Conservation (phyloP, 331 rosid species). For the Malus hybrid region DNA sequence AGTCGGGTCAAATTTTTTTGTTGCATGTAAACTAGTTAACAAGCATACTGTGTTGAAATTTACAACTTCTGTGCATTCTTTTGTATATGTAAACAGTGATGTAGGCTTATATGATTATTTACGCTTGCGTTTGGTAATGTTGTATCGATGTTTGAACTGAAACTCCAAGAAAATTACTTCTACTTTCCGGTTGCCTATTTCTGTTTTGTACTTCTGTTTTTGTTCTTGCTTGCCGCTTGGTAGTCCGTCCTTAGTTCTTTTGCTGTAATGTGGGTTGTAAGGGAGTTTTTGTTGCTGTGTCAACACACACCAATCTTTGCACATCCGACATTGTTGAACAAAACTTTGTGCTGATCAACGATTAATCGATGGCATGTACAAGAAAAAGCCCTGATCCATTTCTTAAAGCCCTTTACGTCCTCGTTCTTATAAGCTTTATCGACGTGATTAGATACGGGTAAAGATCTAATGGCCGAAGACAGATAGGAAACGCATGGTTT, state of each 20-base stretch:
- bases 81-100: constrained; percentile 31
- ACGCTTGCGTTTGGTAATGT: not conserved
- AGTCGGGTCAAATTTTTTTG: not conserved
- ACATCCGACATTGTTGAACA: not conserved
- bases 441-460: not conserved
- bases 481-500: not conserved
- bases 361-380: not conserved
- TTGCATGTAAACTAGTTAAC: constrained; percentile 20
- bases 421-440: not conserved
- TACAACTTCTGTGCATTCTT: constrained; percentile 29
- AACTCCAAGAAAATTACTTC: not conserved
- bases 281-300: not conserved
- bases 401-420: not conserved
- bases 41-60: constrained; percentile 4
- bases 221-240: not conserved
- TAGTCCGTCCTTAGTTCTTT: not conserved
- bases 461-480: not conserved
- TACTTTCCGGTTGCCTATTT: not conserved
- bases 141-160: not conserved
- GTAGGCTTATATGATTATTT: not conserved
- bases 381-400: not conserved
- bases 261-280: not conserved
- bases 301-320: not conserved
- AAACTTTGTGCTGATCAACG: not conserved
- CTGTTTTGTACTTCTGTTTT: not conserved